Base-by-base conservation (phyloP, 345 rosid genomes). In the Raphanus raphanistrum region DNA sequence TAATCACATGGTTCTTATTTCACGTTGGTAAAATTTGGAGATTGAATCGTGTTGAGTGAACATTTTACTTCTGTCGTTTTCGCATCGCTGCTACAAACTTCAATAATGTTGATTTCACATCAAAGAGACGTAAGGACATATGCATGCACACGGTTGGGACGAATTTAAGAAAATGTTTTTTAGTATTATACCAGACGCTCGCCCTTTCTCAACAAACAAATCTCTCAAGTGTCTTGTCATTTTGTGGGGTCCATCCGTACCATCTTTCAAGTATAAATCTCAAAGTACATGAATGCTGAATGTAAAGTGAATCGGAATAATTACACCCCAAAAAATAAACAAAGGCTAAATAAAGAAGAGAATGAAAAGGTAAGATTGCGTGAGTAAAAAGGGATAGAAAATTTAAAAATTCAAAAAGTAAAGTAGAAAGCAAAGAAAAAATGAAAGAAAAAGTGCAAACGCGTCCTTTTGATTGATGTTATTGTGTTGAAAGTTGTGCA, bases 141-240 rank as follows among this genome's bases (percentile, higher is more conserved):
- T 78, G 81, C 81, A 78, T 78, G 81, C 81, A 72, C 81, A 78
- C 81, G 81, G 77, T 78, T 78, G 77, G 68, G 32, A 78, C 72
- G 67, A 66, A 72, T 78, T 72, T 50, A 78, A 66, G 76, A 72
- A 45, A 26, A 57, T 66, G 62, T 65, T 27, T 48, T 48, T n/a
- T 5, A 13, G 55, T 52, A 31, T 60, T 43, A 64, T 55, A 57
- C 41, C 8, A 66, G 31, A 58, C 25, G 33, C 43, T 72, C 68
- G 43, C 16, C 16, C 66, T 15, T 70, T 78, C 75, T 78, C 76
- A 78, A 78, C 73, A 72, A 78, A 69, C 21, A 73, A 65, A 79
- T 52, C 78, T 50, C 68, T 62, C 11, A 7, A 79, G 65, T 28
- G 74, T 50, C 74, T 79, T 73, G 74, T 73, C 78, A 26, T 79